These are phyloP conservation scores for Coniochaeta sp. DNA, from an alignment of 2,329 filamentous ascomycete species.

Conservation along the genomic window DNA sequence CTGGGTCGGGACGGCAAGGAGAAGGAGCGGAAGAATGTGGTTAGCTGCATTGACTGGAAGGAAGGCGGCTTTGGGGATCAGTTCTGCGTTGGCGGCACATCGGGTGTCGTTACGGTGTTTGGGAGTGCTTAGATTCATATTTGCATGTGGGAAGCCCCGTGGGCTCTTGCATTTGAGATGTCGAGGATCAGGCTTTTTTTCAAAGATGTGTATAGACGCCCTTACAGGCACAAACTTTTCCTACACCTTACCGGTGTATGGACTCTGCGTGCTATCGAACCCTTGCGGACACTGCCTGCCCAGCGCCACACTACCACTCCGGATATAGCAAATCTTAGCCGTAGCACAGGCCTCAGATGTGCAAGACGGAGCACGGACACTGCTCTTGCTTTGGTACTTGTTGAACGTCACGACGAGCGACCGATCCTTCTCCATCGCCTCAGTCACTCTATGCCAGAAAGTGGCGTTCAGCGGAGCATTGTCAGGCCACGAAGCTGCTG, in stretches of 20 bases:
- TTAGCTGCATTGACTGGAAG: conserved; percentile 57
- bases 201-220: too few species aligned
- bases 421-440: conserved; percentile 44
- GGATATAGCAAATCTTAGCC: conserved; percentile 53
- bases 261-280: conserved; percentile 29
- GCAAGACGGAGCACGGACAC: conserved; percentile 41
- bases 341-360: conserved; percentile 39
- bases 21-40: conserved; percentile 50
- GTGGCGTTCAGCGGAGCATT: conserved; percentile 47
- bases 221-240: too few species aligned
- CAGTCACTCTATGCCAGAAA: conserved; percentile 51
- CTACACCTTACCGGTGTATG: conserved; percentile 20
- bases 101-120: conserved; percentile 58
- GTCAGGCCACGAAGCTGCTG: conserved; percentile 29
- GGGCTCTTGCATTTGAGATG: too few species aligned
- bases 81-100: conserved; percentile 58
- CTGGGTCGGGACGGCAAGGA: conserved; percentile 54
- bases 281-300: conserved; percentile 44
- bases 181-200: too few species aligned
- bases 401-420: conserved; percentile 42
- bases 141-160: too few species aligned
- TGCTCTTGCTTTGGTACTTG: conserved; percentile 42
- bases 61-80: conserved; percentile 55
- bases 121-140: conserved; percentile 21
- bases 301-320: conserved; percentile 44